These are phyloP conservation scores for Solanum chmielewskii DNA, from an alignment of 257 asterid species.

Conservation along the genomic window DNA sequence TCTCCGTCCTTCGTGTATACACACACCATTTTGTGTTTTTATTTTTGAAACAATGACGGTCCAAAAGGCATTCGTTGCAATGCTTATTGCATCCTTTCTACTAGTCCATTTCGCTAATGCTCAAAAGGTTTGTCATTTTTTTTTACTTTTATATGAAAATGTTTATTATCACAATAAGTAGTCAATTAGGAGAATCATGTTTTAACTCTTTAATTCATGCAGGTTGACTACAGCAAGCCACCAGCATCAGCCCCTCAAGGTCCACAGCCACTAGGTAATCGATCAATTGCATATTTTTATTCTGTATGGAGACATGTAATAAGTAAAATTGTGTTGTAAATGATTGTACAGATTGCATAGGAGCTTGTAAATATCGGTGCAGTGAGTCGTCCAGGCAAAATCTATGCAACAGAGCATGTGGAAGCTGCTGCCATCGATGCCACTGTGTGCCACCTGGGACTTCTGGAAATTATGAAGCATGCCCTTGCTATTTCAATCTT, in stretches of 20 bases:
- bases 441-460: conserved; percentile 25
- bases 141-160: no score
- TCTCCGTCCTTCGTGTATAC: not conserved
- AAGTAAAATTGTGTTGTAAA: not conserved
- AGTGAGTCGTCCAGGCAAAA: conserved; percentile 6
- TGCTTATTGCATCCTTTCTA: not conserved
- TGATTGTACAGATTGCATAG: conserved; percentile 3
- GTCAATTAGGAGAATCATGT: no score
- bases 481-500: conserved; percentile 19
- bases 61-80: not conserved
- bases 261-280: not conserved
- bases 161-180: no score
- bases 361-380: conserved; percentile 7
- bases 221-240: not conserved
- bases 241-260: not conserved
- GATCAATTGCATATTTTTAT: no score
- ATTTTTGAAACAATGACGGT: not conserved
- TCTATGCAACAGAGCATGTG: conserved; percentile 28
- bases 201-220: no score
- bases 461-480: conserved; percentile 12
- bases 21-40: not conserved
- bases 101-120: conserved; percentile 5
- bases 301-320: not conserved
- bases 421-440: conserved; percentile 18
- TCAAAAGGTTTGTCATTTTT: not conserved